Conservation (phyloP, 257 asterid genomes). For the Marsdenia floribunda region DNA sequence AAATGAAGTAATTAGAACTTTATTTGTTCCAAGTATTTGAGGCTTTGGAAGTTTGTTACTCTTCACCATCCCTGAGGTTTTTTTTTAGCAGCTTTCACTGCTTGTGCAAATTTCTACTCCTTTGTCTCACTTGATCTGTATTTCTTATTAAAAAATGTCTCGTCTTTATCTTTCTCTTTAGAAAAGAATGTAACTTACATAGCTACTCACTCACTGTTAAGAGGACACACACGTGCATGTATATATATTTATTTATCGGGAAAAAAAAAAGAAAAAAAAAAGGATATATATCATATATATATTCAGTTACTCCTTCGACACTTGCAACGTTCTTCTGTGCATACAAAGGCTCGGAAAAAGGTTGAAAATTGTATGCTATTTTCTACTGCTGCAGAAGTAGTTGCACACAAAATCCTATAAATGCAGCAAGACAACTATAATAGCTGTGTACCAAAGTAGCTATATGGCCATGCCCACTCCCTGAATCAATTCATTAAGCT, state of each 20-base stretch:
- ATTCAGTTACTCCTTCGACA: too few relatives aligned
- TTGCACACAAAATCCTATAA: not conserved
- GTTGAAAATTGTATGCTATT: not conserved
- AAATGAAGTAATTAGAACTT: not conserved
- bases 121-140: too few relatives aligned
- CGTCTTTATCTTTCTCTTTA: too few relatives aligned
- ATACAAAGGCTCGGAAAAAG: not conserved
- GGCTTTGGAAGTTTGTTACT: not conserved
- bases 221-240: too few relatives aligned
- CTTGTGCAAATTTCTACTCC: not conserved
- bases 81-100: not conserved
- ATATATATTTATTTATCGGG: too few relatives aligned
- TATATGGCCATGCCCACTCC: not conserved
- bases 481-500: conserved; percentile 9
- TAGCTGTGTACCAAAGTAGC: not conserved
- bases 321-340: not conserved
- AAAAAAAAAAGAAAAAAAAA: too few relatives aligned
- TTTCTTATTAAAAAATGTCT: too few relatives aligned
- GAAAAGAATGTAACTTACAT: too few relatives aligned
- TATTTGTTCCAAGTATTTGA: not conserved
- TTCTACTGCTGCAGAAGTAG: not conserved
- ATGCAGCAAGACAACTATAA: not conserved
- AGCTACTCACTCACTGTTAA: too few relatives aligned
- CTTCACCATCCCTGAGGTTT: not conserved
- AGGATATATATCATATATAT: too few relatives aligned